These are phyloP conservation scores for Fusarium praegraminearum DNA, from an alignment of 2,329 filamentous ascomycete species.

Conservation along the genomic window DNA sequence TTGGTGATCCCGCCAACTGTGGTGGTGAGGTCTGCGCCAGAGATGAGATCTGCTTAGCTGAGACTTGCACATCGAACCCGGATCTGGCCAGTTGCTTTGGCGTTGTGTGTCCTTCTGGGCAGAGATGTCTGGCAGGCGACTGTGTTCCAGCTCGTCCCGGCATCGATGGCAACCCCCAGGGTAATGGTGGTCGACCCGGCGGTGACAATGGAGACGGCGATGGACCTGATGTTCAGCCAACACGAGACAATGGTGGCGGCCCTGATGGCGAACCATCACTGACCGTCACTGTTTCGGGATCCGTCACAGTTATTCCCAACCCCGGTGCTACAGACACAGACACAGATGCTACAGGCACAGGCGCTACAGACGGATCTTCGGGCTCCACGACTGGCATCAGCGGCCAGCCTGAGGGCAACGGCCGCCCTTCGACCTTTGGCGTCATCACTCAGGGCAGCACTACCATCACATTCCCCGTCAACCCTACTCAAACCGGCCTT, in stretches of 20 bases:
- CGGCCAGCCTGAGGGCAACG: neutral
- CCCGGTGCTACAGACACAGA: neutral
- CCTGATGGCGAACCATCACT: neutral
- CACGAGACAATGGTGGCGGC: neutral
- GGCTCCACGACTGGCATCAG: neutral
- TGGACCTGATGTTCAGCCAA: neutral
- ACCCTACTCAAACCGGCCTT: neutral
- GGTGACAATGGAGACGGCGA: neutral
- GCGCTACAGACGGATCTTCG: neutral
- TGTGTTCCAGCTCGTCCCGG: conserved; percentile 2
- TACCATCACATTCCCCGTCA: neutral
- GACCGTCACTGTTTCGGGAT: neutral
- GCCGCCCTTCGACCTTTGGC: neutral
- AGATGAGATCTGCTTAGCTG: conserved; percentile 24
- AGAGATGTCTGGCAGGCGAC: conserved; percentile 13
- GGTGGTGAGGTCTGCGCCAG: conserved; percentile 15
- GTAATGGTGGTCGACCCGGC: conserved; percentile 3
- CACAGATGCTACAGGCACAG: neutral
- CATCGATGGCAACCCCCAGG: neutral
- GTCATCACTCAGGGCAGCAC: neutral
- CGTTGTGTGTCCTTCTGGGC: neutral
- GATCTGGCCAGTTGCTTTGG: conserved; percentile 3
- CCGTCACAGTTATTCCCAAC: neutral
- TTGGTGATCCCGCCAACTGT: conserved; percentile 20
- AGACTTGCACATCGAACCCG: conserved; percentile 14